Evolutionary conservation across 2,329 filamentous ascomycete species (phyloP).

Genomic region (Cladosporium cucumerinum): DNA sequence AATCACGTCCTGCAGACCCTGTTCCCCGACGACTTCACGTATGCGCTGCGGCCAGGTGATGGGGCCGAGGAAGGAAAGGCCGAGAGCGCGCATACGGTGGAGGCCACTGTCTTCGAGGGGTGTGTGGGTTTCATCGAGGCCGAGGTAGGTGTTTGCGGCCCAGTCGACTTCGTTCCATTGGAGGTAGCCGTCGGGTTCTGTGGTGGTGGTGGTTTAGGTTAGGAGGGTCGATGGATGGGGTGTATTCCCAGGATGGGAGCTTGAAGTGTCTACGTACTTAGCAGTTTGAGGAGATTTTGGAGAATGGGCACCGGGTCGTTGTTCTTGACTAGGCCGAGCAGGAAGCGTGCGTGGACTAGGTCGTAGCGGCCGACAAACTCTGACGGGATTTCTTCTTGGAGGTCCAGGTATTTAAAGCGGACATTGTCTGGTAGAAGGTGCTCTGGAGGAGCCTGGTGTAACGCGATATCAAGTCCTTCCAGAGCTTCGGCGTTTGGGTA

Average conservation of each 20-base stretch:
- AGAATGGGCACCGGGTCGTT: constrained; percentile 14
- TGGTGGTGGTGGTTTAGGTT: background rate
- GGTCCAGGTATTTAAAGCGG: constrained; percentile 7
- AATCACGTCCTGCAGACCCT: background rate
- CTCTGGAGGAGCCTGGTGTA: constrained; percentile 11
- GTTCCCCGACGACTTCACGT: background rate
- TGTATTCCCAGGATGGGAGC: background rate
- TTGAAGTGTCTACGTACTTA: background rate
- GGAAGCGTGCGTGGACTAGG: constrained; percentile 13
- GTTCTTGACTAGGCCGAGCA: constrained; percentile 13
- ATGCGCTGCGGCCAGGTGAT: constrained; percentile 6
- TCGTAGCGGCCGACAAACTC: constrained; percentile 12
- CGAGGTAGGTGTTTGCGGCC: constrained; percentile 7
- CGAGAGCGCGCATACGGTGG: background rate
- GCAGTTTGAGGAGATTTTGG: background rate
- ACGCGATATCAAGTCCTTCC: constrained; percentile 14
- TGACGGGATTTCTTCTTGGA: constrained; percentile 9
- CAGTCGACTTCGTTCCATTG: constrained; percentile 18
- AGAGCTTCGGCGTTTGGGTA: constrained; percentile 11
- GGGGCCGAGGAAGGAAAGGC: background rate
- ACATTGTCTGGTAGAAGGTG: constrained; percentile 17
- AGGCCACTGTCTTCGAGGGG: background rate
- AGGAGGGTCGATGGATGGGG: background rate
- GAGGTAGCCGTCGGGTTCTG: constrained; percentile 16
- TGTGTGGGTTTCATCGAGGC: constrained; percentile 3